Evolutionary conservation across 169 alveolate species (phyloP), one percentile per base, ranked within the genome.

Genomic region (Theileria parva): DNA sequence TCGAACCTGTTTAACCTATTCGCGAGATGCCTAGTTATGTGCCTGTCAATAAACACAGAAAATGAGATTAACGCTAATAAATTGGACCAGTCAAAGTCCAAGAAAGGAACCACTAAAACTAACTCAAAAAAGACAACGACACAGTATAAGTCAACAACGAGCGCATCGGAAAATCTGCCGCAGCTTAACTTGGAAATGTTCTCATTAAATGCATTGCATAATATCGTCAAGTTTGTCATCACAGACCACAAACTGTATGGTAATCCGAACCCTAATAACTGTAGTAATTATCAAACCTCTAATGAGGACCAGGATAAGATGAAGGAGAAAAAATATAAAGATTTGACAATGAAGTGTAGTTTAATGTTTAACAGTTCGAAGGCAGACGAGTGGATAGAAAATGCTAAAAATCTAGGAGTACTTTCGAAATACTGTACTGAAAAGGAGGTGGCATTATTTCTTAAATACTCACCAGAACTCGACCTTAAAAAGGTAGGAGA

Each of bases 401-500:
- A 37, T 13, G 71, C 68, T n/a, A 83, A 74, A 55, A 23, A 86
- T 57, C 28, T 76, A 30, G 87, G 81, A 60, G 77, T 86, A 39
- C 72, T 89, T 63, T 88, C 88, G 57, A 84, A 83, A 74, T 32
- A 79, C 28, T 79, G 80, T 53, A 71, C 77, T 55, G 69, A 87
- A 30, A 84, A 74, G 51, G 91, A 89, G 39, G 78, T 91, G 27
- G 92, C 94, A 23, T 68, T 66, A 50, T 91, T 91, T 75, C 69
- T 91, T 30, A 80, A 90, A 50, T 84, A 76, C 39, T 67, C 86
- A 34, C 93, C 93, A 0, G 83, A 81, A 44, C 79, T 91, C 60
- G 92, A 91, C 50, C 77, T 88, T 59, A 89, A 87, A 80, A 83
- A 79, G 80, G 92, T 88, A 61, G 95, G 95, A 12, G 95, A 91